Conservation (phyloP, 139 green algal genomes). For the Chlamydomonas schloesseri region DNA sequence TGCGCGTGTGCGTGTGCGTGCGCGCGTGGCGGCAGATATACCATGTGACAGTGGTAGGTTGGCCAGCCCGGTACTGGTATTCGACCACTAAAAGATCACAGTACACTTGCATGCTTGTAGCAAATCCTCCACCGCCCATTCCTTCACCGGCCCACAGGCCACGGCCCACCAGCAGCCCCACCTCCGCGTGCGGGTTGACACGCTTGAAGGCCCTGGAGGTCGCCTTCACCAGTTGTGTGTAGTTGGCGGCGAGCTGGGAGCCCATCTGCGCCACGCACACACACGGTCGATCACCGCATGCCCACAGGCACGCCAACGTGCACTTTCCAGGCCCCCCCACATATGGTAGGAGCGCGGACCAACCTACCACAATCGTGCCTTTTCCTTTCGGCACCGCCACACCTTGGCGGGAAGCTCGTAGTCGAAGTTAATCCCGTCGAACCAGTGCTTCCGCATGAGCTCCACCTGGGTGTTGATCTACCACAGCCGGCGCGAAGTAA, state of each 20-base stretch:
- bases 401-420: slow-evolving; percentile 61
- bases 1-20: slow-evolving; percentile 10
- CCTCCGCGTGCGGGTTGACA: slow-evolving; percentile 28
- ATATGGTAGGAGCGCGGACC: too few species aligned
- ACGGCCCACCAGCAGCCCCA: too few species aligned
- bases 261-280: not conserved
- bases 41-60: not conserved
- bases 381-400: too few species aligned
- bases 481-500: too few species aligned
- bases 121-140: too few species aligned
- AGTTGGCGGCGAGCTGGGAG: slow-evolving; percentile 42
- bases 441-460: slow-evolving; percentile 7
- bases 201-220: slow-evolving; percentile 15
- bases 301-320: not conserved
- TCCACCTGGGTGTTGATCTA: not conserved
- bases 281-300: too few species aligned
- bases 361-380: too few species aligned
- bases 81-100: too few species aligned
- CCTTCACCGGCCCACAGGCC: too few species aligned
- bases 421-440: slow-evolving; percentile 79
- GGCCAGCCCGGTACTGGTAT: too few species aligned
- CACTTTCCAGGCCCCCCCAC: too few species aligned
- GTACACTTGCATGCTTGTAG: too few species aligned
- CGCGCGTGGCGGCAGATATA: not conserved
- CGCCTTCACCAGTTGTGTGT: slow-evolving; percentile 41